A percentile compares a stretch with the other conserved stretches of the same genome.
Evolutionary conservation across 2,329 filamentous ascomycete species (phyloP).

Genomic region (Aureobasidium sp.): DNA sequence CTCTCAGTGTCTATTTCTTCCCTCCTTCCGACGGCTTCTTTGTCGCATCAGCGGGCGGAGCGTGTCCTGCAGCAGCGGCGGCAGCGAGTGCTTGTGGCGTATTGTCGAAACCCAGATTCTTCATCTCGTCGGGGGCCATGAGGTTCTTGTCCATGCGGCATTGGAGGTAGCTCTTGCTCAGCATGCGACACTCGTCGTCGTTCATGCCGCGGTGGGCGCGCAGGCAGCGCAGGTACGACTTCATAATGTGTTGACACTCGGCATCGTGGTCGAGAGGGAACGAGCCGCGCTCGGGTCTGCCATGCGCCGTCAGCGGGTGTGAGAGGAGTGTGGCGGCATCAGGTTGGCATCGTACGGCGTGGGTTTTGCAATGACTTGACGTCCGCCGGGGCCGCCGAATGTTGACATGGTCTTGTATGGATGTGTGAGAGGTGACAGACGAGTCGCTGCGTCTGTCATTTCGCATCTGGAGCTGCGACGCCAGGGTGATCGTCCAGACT

Average conservation of each 20-base stretch:
- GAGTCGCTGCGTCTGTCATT: too few species aligned
- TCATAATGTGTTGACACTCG: slow-evolving; percentile 89
- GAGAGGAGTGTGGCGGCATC: not conserved
- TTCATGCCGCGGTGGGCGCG: slow-evolving; percentile 79
- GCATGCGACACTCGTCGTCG: slow-evolving; percentile 71
- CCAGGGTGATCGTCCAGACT: too few species aligned
- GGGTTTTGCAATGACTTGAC: slow-evolving; percentile 58
- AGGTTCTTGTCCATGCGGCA: slow-evolving; percentile 94
- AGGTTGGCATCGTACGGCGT: slow-evolving; percentile 50
- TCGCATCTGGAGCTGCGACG: too few species aligned
- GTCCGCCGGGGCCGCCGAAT: slow-evolving; percentile 65
- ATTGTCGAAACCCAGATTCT: slow-evolving; percentile 73
- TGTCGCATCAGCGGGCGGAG: not conserved
- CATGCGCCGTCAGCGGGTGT: slow-evolving; percentile 60
- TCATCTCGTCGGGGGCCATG: slow-evolving; percentile 93
- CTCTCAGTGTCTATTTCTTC: not conserved
- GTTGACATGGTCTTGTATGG: slow-evolving; percentile 28
- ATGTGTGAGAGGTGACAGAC: not conserved
- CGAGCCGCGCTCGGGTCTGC: slow-evolving; percentile 79
- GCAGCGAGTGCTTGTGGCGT: not conserved
- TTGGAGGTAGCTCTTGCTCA: slow-evolving; percentile 81
- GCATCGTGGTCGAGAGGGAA: slow-evolving; percentile 97
- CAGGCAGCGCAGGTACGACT: slow-evolving; percentile 77
- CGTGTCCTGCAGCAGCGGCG: slow-evolving; percentile 12
- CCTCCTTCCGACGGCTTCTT: not conserved